Evolutionary conservation across 306 rosid species (phyloP).

Genomic region (Hippophae gyantsensis): DNA sequence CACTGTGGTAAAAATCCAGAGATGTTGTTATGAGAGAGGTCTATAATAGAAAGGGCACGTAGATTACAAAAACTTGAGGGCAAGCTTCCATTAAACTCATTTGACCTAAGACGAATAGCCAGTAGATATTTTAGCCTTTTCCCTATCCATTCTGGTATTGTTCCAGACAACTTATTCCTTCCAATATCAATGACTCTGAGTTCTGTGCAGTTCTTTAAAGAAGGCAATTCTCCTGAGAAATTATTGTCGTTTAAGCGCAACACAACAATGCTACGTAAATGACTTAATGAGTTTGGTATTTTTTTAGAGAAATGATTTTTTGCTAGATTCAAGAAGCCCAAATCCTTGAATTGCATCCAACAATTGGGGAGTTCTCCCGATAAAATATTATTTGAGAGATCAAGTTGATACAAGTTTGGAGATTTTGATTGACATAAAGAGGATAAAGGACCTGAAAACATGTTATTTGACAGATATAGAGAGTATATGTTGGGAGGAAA

Average conservation of each 20-base stretch:
- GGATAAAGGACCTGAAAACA: neutral
- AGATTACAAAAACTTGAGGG: constrained; percentile 9
- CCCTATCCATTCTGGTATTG: constrained; percentile 16
- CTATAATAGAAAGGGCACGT: constrained; percentile 1
- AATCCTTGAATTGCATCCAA: neutral
- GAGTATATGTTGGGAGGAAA: neutral
- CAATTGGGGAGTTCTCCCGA: constrained; percentile 1
- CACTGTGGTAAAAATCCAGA: constrained; percentile 14
- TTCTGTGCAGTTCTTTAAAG: constrained; percentile 11
- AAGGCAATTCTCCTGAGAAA: constrained; percentile 17
- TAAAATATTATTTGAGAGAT: constrained; percentile 18
- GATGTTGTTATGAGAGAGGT: constrained; percentile 12
- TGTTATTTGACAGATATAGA: constrained; percentile 12
- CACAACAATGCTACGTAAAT: neutral
- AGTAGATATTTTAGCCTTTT: neutral
- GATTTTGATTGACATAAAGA: neutral
- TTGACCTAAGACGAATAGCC: constrained; percentile 7
- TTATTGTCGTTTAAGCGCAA: constrained; percentile 5
- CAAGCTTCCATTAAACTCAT: constrained; percentile 11
- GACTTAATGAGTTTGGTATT: constrained; percentile 10
- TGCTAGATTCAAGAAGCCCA: neutral
- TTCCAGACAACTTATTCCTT: constrained; percentile 14
- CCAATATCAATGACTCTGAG: constrained; percentile 17
- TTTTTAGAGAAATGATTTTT: neutral
- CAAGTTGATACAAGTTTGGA: neutral